Conservation (phyloP, 2,329 filamentous ascomycete species). For the Talaromyces albobiverticillius region DNA sequence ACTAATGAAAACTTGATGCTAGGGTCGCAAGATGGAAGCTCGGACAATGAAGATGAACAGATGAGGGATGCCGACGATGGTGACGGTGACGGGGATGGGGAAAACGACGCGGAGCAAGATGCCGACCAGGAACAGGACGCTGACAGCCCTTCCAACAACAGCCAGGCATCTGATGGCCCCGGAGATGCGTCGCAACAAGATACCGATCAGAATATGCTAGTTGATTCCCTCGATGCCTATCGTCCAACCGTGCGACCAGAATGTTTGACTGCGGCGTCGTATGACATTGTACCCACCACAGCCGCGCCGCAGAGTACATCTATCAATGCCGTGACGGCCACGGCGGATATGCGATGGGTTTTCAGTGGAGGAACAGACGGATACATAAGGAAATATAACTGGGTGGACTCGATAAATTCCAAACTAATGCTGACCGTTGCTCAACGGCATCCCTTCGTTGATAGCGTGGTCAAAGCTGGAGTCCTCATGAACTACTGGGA, state of each 20-base stretch:
- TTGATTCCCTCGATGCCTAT: slow-evolving; percentile 40
- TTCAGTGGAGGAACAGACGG: slow-evolving; percentile 93
- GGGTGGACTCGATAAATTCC: slow-evolving; percentile 89
- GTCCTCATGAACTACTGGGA: slow-evolving; percentile 97
- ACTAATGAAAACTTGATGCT: not conserved
- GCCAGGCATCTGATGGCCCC: slow-evolving; percentile 37
- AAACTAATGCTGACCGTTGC: slow-evolving; percentile 92
- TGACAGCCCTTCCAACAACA: slow-evolving; percentile 39
- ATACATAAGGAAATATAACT: slow-evolving; percentile 96
- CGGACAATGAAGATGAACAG: slow-evolving; percentile 48
- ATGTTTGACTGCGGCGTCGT: slow-evolving; percentile 73
- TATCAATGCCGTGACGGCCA: slow-evolving; percentile 88
- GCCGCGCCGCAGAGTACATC: slow-evolving; percentile 94
- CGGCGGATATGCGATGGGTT: slow-evolving; percentile 91
- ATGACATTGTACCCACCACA: slow-evolving; percentile 96
- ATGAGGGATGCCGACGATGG: slow-evolving; percentile 41
- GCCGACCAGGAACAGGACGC: slow-evolving; percentile 34
- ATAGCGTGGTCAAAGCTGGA: slow-evolving; percentile 93
- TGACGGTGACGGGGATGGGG: slow-evolving; percentile 39
- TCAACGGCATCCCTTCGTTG: slow-evolving; percentile 93
- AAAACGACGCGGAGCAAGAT: slow-evolving; percentile 37
- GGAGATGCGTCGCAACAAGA: slow-evolving; percentile 41
- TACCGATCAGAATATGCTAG: slow-evolving; percentile 39
- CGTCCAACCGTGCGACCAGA: slow-evolving; percentile 70
- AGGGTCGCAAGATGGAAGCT: slow-evolving; percentile 50